phyloP scores from a whole-genome alignment of 768 basidiomycete genomes.

The Termitomyces sp. region DNA sequence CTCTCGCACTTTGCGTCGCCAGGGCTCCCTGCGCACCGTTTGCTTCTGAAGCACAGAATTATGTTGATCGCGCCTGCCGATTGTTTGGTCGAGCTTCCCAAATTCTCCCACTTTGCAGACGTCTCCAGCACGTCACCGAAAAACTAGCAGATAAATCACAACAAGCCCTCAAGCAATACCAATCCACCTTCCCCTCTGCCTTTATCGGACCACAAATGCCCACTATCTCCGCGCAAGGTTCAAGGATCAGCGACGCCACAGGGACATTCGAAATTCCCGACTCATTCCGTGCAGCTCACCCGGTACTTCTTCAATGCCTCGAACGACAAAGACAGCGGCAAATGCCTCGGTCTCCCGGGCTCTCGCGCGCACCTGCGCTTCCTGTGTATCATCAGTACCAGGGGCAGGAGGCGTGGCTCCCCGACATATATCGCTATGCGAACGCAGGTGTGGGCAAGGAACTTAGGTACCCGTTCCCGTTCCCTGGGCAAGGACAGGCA shows the following conservation, averaged over 20 bases:
- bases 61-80: constrained; percentile 52
- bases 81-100: constrained; percentile 54
- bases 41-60: constrained; percentile 53
- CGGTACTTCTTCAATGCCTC: constrained; percentile 26
- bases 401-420: constrained; percentile 28
- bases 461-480: constrained; percentile 31
- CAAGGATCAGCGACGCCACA: neutral
- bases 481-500: constrained; percentile 18
- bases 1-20: constrained; percentile 58
- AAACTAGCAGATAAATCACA: constrained; percentile 50
- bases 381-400: constrained; percentile 8
- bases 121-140: constrained; percentile 33
- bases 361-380: constrained; percentile 4
- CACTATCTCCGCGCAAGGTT: neutral
- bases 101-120: constrained; percentile 55
- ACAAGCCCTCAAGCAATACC: constrained; percentile 35
- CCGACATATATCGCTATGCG: constrained; percentile 43
- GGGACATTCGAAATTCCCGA: constrained; percentile 16
- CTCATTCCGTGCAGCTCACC: constrained; percentile 32
- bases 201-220: neutral
- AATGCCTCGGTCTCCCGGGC: neutral
- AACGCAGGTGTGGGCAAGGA: constrained; percentile 37
- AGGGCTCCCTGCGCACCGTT: constrained; percentile 56
- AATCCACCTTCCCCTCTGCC: constrained; percentile 6
- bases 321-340: constrained; percentile 21